Conservation (phyloP, 805 yeast genomes). For the Yarrowia porcina region DNA sequence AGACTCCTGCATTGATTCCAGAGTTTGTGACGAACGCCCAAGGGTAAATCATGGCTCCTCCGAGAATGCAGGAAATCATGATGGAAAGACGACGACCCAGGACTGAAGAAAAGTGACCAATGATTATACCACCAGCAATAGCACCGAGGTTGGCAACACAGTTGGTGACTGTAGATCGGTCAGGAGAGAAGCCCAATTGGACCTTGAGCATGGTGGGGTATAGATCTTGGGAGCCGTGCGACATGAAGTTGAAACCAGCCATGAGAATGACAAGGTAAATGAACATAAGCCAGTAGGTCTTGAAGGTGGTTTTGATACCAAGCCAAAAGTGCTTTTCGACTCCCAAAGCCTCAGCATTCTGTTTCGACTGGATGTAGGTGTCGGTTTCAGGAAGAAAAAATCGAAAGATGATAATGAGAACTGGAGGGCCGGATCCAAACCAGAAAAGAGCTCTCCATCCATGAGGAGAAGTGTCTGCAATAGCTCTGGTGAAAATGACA, state of each 20-base stretch:
- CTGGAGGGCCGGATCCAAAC: conserved; percentile 67
- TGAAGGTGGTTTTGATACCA: conserved; percentile 33
- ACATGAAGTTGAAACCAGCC: conserved; percentile 66
- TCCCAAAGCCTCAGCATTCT: background rate
- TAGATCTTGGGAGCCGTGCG: conserved; percentile 73
- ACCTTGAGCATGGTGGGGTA: conserved; percentile 63
- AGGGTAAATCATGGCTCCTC: conserved; percentile 7
- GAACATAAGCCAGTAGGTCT: conserved; percentile 56
- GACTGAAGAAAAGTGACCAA: background rate
- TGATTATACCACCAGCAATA: background rate
- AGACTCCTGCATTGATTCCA: conserved; percentile 42
- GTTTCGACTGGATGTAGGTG: conserved; percentile 40
- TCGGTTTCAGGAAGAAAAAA: conserved; percentile 58
- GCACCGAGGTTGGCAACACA: conserved; percentile 10
- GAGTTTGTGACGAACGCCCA: background rate
- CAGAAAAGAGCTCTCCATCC: conserved; percentile 72
- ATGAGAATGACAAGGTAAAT: conserved; percentile 56
- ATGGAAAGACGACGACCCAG: background rate
- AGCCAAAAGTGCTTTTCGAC: background rate
- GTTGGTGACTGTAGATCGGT: background rate
- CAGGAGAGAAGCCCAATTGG: background rate
- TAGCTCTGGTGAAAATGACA: conserved; percentile 2
- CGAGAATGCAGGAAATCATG: background rate
- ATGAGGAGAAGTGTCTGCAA: conserved; percentile 44
- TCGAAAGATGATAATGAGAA: conserved; percentile 59